phyloP scores from a whole-genome alignment of 306 rosid species.

The Ceratonia siliqua region DNA sequence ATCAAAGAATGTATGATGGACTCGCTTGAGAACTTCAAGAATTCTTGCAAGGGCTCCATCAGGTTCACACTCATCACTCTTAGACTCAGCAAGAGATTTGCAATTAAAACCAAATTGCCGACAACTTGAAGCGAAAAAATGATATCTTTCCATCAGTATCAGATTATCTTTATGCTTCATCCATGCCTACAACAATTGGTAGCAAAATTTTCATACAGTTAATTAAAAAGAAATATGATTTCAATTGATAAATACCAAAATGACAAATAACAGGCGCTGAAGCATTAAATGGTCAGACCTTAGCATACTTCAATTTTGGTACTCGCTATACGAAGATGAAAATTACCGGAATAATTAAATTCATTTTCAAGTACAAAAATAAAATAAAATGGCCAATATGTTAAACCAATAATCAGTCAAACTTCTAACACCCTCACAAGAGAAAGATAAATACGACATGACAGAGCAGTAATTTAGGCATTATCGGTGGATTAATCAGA shows the following conservation, averaged over 20 bases:
- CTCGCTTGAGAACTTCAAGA: conserved; percentile 70
- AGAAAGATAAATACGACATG: not conserved
- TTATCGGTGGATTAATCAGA: not conserved
- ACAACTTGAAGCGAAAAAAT: conserved; percentile 88
- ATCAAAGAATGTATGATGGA: conserved; percentile 67
- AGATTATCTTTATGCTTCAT: conserved; percentile 76
- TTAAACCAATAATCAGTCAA: conserved; percentile 17
- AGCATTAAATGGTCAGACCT: conserved; percentile 7
- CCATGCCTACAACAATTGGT: conserved; percentile 72
- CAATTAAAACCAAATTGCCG: conserved; percentile 75
- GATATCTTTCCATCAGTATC: conserved; percentile 89
- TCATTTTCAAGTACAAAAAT: not conserved
- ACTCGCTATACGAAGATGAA: not conserved
- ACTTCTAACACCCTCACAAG: not conserved
- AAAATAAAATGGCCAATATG: not conserved
- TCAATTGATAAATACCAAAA: conserved; percentile 17
- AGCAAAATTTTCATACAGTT: conserved; percentile 17
- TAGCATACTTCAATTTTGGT: not conserved
- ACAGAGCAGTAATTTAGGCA: conserved; percentile 1
- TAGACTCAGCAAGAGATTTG: conserved; percentile 71
- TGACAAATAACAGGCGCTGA: conserved; percentile 22
- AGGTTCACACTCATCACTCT: conserved; percentile 73
- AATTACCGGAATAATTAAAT: not conserved
- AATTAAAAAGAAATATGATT: not conserved
- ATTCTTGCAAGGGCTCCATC: conserved; percentile 80